phyloP scores from a whole-genome alignment of 2,329 filamentous ascomycete species.

The Ascochyta viciae-villosae region DNA sequence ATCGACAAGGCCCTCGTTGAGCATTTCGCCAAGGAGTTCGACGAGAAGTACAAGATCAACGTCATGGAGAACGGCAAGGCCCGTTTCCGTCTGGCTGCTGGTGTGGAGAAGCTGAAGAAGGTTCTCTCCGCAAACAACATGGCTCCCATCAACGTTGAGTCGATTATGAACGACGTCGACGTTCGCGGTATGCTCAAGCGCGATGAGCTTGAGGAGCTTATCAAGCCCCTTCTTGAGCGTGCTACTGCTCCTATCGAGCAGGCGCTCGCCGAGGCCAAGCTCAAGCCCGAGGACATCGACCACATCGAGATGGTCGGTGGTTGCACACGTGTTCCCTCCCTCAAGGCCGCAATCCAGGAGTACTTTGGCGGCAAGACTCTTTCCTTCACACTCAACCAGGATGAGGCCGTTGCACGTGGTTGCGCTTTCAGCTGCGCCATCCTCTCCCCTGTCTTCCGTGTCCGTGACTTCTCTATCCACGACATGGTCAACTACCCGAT shows the following conservation, averaged over 20 bases:
- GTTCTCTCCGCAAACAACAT: constrained; percentile 93
- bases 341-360: constrained; percentile 87
- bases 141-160: constrained; percentile 95
- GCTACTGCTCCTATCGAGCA: constrained; percentile 81
- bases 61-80: constrained; percentile 91
- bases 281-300: constrained; percentile 92
- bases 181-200: constrained; percentile 88
- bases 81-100: constrained; percentile 81
- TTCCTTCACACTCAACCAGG: constrained; percentile 97
- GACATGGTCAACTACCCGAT: constrained; percentile 98
- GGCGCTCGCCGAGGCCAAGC: constrained; percentile 90
- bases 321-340: constrained; percentile 87
- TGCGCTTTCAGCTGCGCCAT: constrained; percentile 98
- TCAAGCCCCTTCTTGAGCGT: constrained; percentile 81
- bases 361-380: constrained; percentile 91
- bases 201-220: constrained; percentile 90
- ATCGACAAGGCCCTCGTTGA: constrained; percentile 95
- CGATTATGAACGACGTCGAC: constrained; percentile 97
- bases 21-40: constrained; percentile 94
- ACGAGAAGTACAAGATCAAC: constrained; percentile 97
- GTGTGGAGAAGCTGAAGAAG: constrained; percentile 98
- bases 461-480: constrained; percentile 96
- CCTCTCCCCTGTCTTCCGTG: constrained; percentile 95
- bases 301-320: constrained; percentile 92
- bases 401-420: constrained; percentile 94